Percentiles rank a stretch among this genome's conserved stretches.
Evolutionary conservation across 805 yeast species (phyloP).

Genomic region (Saccharomyces mikatae): DNA sequence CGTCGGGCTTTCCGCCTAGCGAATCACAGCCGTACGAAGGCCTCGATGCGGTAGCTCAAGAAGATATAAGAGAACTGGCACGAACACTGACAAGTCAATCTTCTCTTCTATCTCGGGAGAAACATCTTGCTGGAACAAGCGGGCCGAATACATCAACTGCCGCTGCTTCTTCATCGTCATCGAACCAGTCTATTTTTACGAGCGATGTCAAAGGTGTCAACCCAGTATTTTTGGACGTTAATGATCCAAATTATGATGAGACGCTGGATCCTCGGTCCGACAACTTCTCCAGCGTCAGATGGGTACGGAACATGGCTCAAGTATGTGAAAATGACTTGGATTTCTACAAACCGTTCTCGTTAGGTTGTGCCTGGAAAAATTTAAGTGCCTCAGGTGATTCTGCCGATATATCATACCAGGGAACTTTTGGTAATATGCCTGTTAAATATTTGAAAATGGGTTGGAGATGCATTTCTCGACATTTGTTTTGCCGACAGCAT

Average conservation of each 20-base stretch:
- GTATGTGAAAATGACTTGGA: constrained; percentile 48
- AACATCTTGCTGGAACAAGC: not conserved
- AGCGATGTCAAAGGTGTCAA: constrained; percentile 15
- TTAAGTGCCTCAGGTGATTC: constrained; percentile 59
- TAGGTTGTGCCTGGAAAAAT: constrained; percentile 53
- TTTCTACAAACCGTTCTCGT: constrained; percentile 50
- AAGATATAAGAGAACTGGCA: constrained; percentile 35
- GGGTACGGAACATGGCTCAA: constrained; percentile 60
- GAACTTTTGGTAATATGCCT: constrained; percentile 43
- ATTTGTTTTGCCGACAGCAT: not conserved
- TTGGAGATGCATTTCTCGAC: constrained; percentile 13
- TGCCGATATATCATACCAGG: constrained; percentile 58
- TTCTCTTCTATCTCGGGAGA: not conserved
- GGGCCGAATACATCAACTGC: not conserved
- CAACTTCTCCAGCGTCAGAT: constrained; percentile 48
- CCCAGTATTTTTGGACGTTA: constrained; percentile 16
- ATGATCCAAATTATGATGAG: constrained; percentile 28
- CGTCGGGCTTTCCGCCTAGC: not conserved
- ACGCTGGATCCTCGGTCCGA: constrained; percentile 51
- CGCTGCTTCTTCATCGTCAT: not conserved
- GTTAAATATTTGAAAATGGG: constrained; percentile 21
- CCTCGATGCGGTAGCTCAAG: constrained; percentile 29
- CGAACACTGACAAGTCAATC: constrained; percentile 28
- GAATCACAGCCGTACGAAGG: constrained; percentile 28
- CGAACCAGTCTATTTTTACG: constrained; percentile 11